Evolutionary conservation across 140 eudicot genomes (phyloP), one percentile per base, ranked within the genome.

Genomic region (Flaveria floridana): DNA sequence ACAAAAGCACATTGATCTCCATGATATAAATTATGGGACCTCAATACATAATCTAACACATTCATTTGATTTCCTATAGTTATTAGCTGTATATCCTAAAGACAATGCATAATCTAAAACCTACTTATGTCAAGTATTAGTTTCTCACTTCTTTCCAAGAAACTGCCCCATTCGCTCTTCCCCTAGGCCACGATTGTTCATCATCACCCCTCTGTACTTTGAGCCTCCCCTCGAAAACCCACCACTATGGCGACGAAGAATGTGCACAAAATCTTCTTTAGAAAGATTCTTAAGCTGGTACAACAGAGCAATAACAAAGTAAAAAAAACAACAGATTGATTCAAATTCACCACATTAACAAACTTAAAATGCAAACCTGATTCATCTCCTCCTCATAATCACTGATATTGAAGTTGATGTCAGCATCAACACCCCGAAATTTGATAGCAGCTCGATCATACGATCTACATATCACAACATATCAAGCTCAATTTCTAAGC

Each of bases 401-500:
- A 53, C 78, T 61, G 3, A 89, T 71, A 63, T 66, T 81, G 72
- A 86, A 89, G 56, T 89, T 89, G 61, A 89, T 89, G 71, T 89
- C 96, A 19, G 96, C 96, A 51, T 89, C 96, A 42, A 86, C 85
- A 15, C 96, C 96, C 2, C 96, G 83, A 58, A 89, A 89, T 71
- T 86, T 89, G 26, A 89, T 82, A 3, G 96, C 96, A 58, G 97
- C 97, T 68, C 89, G 88, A 80, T 91, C 97, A 53, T 91, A 91
- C 0, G 97, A 96, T 79, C 97, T 91, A 83, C 10, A 67, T 37
- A 75, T 53, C 68, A 56, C 53, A 44, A 44, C 1, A 9, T 52
- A 52, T 52, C 7, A 53, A 65, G 26, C 56, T 57, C 73, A 4
- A 34, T 12, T 63, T 19, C 12, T 64, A 52, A 64, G 26, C 59